Evolutionary conservation across 139 green algal species (phyloP).

Genomic region (Eudorina sp.): DNA sequence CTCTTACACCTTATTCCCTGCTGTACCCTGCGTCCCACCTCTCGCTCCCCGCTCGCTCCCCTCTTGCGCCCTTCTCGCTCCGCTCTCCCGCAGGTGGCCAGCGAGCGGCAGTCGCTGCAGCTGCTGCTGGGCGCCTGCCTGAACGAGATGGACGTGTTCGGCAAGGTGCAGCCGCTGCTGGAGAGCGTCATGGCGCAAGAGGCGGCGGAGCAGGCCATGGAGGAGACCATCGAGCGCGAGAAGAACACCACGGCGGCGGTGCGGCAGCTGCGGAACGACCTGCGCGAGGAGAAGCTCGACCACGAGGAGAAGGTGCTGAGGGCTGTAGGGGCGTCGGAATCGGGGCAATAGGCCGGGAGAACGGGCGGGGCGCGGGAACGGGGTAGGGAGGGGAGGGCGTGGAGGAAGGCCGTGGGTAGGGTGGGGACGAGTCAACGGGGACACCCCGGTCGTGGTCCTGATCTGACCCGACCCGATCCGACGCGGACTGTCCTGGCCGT

Average conservation of each 20-base stretch:
- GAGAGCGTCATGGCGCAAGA: constrained; percentile 74
- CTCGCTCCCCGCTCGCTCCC: neutral
- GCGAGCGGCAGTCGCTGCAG: constrained; percentile 74
- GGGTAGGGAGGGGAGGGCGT: too few species aligned
- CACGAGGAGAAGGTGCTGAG: constrained; percentile 84
- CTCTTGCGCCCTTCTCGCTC: too few species aligned
- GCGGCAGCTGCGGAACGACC: constrained; percentile 70
- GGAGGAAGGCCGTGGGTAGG: too few species aligned
- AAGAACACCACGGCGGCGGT: constrained; percentile 72
- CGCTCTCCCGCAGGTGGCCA: constrained; percentile 59
- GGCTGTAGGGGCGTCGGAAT: neutral
- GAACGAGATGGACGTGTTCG: constrained; percentile 66
- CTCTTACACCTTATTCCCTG: too few species aligned
- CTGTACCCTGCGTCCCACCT: too few species aligned
- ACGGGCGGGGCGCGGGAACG: too few species aligned
- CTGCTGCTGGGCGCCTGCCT: constrained; percentile 70
- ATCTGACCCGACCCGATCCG: too few species aligned
- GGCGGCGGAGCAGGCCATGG: constrained; percentile 70
- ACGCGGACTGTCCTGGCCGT: too few species aligned
- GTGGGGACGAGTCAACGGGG: too few species aligned
- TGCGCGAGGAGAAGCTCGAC: constrained; percentile 77
- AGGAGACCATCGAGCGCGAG: constrained; percentile 78
- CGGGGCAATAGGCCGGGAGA: too few species aligned
- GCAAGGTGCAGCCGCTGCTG: constrained; percentile 65
- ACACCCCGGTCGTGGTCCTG: too few species aligned